Conservation (phyloP, 2,329 filamentous ascomycete genomes). For the Fonsecaea monophora region DNA sequence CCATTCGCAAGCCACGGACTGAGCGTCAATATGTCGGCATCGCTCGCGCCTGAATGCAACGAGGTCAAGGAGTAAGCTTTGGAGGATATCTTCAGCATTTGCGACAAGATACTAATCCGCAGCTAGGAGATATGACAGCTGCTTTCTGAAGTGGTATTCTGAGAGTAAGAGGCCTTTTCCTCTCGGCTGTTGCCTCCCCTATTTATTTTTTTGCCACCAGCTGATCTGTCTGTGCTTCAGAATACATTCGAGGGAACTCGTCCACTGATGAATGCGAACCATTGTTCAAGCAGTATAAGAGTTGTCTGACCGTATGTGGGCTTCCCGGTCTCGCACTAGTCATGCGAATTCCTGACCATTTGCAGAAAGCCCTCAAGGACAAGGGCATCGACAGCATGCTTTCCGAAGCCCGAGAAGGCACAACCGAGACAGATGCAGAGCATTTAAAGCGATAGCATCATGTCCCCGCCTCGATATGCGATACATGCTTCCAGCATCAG, state of each 20-base stretch:
- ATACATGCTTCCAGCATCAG: neutral
- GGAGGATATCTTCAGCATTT: neutral
- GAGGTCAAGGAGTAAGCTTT: slow-evolving; percentile 85
- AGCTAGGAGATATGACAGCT: slow-evolving; percentile 87
- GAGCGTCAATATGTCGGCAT: slow-evolving; percentile 73
- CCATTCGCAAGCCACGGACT: neutral
- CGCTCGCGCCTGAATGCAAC: slow-evolving; percentile 92
- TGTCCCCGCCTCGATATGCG: neutral
- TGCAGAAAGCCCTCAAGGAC: slow-evolving; percentile 81
- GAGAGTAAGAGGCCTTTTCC: slow-evolving; percentile 72
- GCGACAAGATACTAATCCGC: slow-evolving; percentile 12
- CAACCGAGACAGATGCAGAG: slow-evolving; percentile 81
- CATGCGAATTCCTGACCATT: neutral
- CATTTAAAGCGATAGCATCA: slow-evolving; percentile 58
- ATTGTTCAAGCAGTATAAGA: slow-evolving; percentile 87
- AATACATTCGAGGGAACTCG: slow-evolving; percentile 86
- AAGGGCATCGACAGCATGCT: slow-evolving; percentile 92
- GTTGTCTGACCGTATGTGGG: slow-evolving; percentile 75
- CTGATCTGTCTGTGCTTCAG: slow-evolving; percentile 55
- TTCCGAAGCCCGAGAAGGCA: slow-evolving; percentile 87
- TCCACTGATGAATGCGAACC: slow-evolving; percentile 84
- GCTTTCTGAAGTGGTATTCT: slow-evolving; percentile 99
- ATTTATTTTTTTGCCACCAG: slow-evolving; percentile 23
- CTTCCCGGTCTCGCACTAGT: neutral
- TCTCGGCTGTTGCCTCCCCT: slow-evolving; percentile 15